These are phyloP conservation scores for Solanum chmielewskii DNA, from an alignment of 257 asterid species.

Conservation along the genomic window DNA sequence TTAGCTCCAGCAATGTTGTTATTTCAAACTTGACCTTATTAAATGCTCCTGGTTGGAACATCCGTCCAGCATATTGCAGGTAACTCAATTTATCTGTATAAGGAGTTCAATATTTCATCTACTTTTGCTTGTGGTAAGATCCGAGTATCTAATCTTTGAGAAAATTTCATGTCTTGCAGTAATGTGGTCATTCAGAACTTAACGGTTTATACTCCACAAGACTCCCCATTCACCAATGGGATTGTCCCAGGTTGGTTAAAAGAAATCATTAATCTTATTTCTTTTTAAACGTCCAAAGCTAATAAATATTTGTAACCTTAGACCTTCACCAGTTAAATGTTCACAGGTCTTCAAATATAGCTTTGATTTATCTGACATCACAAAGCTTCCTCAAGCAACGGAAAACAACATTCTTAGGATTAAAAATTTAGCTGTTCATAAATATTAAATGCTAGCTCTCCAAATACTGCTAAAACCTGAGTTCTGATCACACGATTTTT, in stretches of 20 bases:
- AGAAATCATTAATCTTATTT: neutral
- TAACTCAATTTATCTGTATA: slow-evolving; percentile 6
- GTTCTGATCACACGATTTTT: neutral
- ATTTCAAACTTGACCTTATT: slow-evolving; percentile 83
- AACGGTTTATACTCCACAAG: slow-evolving; percentile 61
- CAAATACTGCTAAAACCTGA: neutral
- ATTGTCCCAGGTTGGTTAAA: slow-evolving; percentile 78
- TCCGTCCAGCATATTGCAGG: slow-evolving; percentile 94
- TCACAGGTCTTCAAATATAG: neutral
- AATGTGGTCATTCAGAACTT: slow-evolving; percentile 83
- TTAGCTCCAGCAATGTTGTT: slow-evolving; percentile 51
- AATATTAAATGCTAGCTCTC: neutral
- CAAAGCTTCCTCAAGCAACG: neutral
- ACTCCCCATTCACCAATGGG: slow-evolving; percentile 78
- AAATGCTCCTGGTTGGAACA: slow-evolving; percentile 89
- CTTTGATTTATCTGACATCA: neutral
- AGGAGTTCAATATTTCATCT: neutral
- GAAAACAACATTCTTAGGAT: neutral
- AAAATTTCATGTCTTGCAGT: slow-evolving; percentile 37
- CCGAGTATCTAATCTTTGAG: neutral
- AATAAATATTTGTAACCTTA: neutral
- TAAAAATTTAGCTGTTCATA: neutral
- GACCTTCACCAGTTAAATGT: neutral
- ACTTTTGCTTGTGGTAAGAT: neutral
- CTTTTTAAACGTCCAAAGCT: neutral